Conservation (phyloP, 495 filamentous ascomycete species). For the Podospora australis region DNA sequence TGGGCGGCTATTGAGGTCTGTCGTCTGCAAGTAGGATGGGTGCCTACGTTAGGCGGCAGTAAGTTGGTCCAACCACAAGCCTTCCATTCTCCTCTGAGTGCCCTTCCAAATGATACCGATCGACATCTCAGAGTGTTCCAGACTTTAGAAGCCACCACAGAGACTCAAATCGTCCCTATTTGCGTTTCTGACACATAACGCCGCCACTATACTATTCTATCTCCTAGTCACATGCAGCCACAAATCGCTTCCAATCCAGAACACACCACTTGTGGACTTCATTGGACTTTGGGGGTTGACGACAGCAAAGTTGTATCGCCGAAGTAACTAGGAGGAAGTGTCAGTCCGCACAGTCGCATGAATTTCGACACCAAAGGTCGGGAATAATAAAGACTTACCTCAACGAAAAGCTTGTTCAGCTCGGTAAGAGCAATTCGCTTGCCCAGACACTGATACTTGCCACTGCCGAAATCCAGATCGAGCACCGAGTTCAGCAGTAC, state of each 20-base stretch:
- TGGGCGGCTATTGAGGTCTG: too few species aligned
- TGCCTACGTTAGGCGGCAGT: too few species aligned
- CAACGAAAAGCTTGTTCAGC: conserved; percentile 47
- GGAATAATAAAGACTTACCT: conserved; percentile 32
- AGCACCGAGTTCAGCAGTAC: conserved; percentile 28
- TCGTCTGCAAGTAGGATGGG: too few species aligned
- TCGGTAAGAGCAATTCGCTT: conserved; percentile 36
- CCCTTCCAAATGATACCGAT: too few species aligned
- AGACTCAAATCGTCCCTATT: too few species aligned
- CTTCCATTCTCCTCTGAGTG: too few species aligned
- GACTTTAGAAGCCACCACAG: too few species aligned
- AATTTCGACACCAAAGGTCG: too few species aligned
- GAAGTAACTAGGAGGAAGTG: not conserved
- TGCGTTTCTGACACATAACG: too few species aligned
- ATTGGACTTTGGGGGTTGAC: conserved; percentile 38
- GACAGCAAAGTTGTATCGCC: conserved; percentile 35
- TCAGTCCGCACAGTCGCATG: too few species aligned
- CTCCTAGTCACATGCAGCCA: conserved; percentile 12
- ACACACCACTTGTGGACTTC: conserved; percentile 3
- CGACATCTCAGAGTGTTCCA: too few species aligned
- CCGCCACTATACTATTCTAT: not conserved
- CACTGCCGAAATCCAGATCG: conserved; percentile 29
- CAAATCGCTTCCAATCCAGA: conserved; percentile 9
- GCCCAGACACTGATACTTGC: conserved; percentile 36
- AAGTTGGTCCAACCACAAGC: too few species aligned